These are phyloP conservation scores for Barnettozyma pratensis DNA, from an alignment of 805 yeast species.

Conservation along the genomic window DNA sequence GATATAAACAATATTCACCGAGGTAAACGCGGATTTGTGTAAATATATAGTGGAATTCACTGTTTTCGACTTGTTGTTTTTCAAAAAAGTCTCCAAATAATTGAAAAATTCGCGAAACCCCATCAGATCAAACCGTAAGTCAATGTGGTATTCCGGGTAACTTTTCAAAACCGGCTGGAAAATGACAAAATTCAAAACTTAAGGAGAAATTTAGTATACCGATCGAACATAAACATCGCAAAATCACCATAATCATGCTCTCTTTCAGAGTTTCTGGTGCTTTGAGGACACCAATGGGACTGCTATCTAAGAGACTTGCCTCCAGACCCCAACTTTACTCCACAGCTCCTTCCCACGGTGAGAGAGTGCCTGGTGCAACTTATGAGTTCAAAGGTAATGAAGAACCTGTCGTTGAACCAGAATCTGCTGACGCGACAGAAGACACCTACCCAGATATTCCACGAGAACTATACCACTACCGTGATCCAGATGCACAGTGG, in stretches of 20 bases:
- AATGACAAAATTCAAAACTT: neutral
- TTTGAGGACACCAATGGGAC: neutral
- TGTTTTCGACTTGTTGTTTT: neutral
- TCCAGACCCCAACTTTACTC: neutral
- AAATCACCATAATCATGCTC: neutral
- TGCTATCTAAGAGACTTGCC: neutral
- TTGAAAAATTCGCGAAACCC: no score
- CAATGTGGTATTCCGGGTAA: neutral
- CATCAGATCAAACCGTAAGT: neutral
- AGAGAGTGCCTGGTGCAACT: neutral
- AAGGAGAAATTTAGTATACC: neutral
- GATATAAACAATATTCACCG: neutral
- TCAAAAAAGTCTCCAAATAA: neutral
- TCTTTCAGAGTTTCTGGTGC: neutral
- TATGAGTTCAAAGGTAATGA: neutral
- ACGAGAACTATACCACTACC: constrained; percentile 53
- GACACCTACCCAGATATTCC: constrained; percentile 49
- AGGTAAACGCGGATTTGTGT: neutral
- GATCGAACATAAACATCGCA: neutral
- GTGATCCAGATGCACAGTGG: constrained; percentile 67
- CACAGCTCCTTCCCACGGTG: neutral
- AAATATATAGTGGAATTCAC: neutral
- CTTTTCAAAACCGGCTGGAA: neutral
- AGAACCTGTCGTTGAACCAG: constrained; percentile 1
- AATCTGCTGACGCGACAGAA: constrained; percentile 1